Evolutionary conservation across 2,329 filamentous ascomycete species (phyloP), one percentile per base, ranked within the genome.

Genomic region (Epichloe amarillans): DNA sequence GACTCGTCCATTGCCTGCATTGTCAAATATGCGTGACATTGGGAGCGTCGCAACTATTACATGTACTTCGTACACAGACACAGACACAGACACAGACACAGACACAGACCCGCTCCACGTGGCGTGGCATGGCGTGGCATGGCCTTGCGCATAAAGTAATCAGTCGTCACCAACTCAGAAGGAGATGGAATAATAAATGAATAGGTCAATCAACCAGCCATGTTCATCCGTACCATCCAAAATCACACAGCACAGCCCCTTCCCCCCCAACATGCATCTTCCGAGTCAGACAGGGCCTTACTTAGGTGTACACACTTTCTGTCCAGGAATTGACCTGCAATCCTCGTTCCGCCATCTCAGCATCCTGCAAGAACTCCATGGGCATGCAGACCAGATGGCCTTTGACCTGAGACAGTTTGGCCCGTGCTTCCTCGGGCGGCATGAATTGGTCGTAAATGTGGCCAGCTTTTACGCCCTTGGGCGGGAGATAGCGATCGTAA

Each of bases 341-440:
- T 0, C 91, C 90, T 60, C 78, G 80, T 70, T 96, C 90, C 0
- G 90, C 90, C 89, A 97, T 94, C 59, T 87, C 77, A 0, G 83
- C 88, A 56, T 95, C 82, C 60, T 79, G 75, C 62, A 97, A 67
- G 64, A 95, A 97, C 44, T 89, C 80, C 60, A 97, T 66, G n/a
- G 89, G 89, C 83, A 95, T 91, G 87, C 88, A 94, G 6, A 97
- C 91, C 40, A 97, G 66, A 70, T 97, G 91, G 0, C 91, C 91
- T 69, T 82, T 83, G 57, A 97, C 80, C 61, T 84, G 75, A 59
- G 88, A 82, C 47, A 97, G 71, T 65, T 91, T 88, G 56, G 75
- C 66, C 15, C 86, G 77, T 6, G 93, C 81, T 50, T 94, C 83
- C 23, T 82, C 73, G 0, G 82, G 77, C 0, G 86, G 84, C 64